These are phyloP conservation scores for Aspergillus floridensis DNA, from an alignment of 2,329 filamentous ascomycete genomes.

Conservation along the genomic window DNA sequence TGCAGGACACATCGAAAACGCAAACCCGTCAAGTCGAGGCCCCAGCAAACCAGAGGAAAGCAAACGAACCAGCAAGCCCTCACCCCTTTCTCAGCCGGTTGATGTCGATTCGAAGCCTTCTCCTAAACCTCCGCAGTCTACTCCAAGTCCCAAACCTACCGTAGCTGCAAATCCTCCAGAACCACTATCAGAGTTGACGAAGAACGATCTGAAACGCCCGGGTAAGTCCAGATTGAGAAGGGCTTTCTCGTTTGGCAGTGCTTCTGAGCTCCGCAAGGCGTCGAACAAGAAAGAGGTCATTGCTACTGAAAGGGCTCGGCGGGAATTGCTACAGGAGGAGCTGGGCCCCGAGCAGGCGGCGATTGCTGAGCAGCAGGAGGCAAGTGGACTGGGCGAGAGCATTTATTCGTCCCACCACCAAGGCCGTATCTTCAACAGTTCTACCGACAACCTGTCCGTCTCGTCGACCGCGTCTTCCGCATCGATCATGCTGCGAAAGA, in stretches of 20 bases:
- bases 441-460: slow-evolving; percentile 78
- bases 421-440: slow-evolving; percentile 79
- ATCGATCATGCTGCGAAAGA: slow-evolving; percentile 72
- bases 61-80: slow-evolving; percentile 66
- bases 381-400: slow-evolving; percentile 81
- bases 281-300: slow-evolving; percentile 55
- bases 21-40: slow-evolving; percentile 20
- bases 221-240: slow-evolving; percentile 83
- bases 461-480: slow-evolving; percentile 50
- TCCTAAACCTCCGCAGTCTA: slow-evolving; percentile 15
- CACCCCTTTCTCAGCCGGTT: slow-evolving; percentile 70
- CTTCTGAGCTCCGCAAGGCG: slow-evolving; percentile 79
- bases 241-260: slow-evolving; percentile 95
- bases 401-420: slow-evolving; percentile 76
- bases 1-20: slow-evolving; percentile 20
- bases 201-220: slow-evolving; percentile 73
- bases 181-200: slow-evolving; percentile 81
- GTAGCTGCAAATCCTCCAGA: slow-evolving; percentile 63
- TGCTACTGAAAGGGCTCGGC: slow-evolving; percentile 60
- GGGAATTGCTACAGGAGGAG: slow-evolving; percentile 62
- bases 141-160: slow-evolving; percentile 32
- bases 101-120: slow-evolving; percentile 44
- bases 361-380: slow-evolving; percentile 91
- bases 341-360: slow-evolving; percentile 85
- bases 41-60: slow-evolving; percentile 61